Percentiles rank a stretch among this genome's conserved stretches.
Conservation (phyloP, 345 rosid species). For the Gossypium arboreum region DNA sequence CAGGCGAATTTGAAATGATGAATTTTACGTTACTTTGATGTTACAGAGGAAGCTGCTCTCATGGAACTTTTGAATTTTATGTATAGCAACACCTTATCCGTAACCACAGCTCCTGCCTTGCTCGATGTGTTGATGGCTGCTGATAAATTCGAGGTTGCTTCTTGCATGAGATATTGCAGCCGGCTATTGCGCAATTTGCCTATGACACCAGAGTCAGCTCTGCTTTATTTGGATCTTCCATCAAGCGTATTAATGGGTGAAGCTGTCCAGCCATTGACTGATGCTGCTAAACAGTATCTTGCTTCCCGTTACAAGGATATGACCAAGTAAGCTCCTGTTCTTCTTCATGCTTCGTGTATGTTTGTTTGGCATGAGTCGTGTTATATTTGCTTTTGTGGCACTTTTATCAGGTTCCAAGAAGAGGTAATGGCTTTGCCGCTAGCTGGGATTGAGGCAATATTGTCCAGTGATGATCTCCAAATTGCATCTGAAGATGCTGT, state of each 20-base stretch:
- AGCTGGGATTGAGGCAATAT: constrained; percentile 89
- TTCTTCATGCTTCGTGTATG: neutral
- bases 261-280: constrained; percentile 94
- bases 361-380: constrained; percentile 7
- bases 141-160: constrained; percentile 99
- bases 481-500: constrained; percentile 98
- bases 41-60: constrained; percentile 94
- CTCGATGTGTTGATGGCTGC: constrained; percentile 99
- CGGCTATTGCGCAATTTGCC: constrained; percentile 63
- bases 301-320: constrained; percentile 89
- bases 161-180: constrained; percentile 97
- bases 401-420: constrained; percentile 65
- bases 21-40: constrained; percentile 6
- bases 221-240: constrained; percentile 97
- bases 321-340: constrained; percentile 53
- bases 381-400: neutral
- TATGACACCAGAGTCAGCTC: constrained; percentile 95
- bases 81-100: constrained; percentile 74
- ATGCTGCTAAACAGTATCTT: constrained; percentile 93
- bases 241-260: constrained; percentile 94
- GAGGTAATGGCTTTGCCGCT: constrained; percentile 90
- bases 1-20: constrained; percentile 11
- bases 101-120: constrained; percentile 77
- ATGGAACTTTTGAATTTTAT: constrained; percentile 96
- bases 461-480: constrained; percentile 89